A percentile compares a stretch with the other conserved stretches of the same genome.
These are phyloP conservation scores for Allodekkera sacchari DNA, from an alignment of 805 yeast species.

Conservation along the genomic window DNA sequence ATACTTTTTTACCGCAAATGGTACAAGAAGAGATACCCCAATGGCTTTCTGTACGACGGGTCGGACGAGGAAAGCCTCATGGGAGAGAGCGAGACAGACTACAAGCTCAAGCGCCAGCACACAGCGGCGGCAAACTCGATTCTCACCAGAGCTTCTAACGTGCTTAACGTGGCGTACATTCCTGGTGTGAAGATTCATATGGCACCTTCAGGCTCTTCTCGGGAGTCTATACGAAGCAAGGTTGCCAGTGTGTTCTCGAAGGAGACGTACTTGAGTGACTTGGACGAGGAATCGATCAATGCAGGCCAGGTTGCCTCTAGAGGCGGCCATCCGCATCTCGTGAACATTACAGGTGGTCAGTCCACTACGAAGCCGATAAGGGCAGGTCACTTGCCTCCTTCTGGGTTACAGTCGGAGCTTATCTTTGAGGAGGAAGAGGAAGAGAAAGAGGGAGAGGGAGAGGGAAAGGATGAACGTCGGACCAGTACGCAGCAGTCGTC, in stretches of 20 bases:
- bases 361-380: conserved; percentile 2
- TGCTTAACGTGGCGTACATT: conserved; percentile 85
- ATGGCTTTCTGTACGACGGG: no score
- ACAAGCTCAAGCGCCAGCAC: conserved; percentile 14
- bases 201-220: conserved; percentile 11
- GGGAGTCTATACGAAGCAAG: conserved; percentile 12
- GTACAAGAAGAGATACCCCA: conserved; percentile 28
- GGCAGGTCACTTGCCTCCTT: no score
- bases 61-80: conserved; percentile 20
- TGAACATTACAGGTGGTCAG: conserved; percentile 15
- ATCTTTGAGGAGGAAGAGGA: conserved; percentile 15
- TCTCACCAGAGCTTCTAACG: conserved; percentile 74
- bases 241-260: conserved; percentile 23
- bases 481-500: background rate
- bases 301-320: conserved; percentile 24
- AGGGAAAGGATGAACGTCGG: background rate
- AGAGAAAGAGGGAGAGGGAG: conserved; percentile 7
- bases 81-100: conserved; percentile 18
- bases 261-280: conserved; percentile 25
- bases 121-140: conserved; percentile 48
- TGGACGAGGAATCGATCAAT: conserved; percentile 25
- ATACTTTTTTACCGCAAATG: conserved; percentile 35
- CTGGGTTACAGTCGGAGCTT: conserved; percentile 12
- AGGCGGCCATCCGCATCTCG: conserved; percentile 19
- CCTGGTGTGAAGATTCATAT: conserved; percentile 73